Evolutionary conservation across 2,329 filamentous ascomycete genomes (phyloP).

Genomic region (Apiospora malaysiana): DNA sequence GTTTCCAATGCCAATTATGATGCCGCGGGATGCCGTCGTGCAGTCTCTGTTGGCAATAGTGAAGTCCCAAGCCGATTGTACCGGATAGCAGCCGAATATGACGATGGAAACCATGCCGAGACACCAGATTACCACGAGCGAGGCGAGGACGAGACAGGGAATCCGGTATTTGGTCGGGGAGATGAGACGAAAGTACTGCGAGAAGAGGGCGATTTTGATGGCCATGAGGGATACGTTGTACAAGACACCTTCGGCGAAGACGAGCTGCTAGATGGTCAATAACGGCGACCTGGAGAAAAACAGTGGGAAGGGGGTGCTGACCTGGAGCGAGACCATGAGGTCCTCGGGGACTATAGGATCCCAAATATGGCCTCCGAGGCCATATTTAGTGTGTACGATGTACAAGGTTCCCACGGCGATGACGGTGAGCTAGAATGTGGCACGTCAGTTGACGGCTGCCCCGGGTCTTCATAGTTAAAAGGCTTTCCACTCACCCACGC

Average conservation of each 20-base stretch:
- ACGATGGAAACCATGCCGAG: not conserved
- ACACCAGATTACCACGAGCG: not conserved
- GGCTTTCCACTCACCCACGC: conserved; percentile 6
- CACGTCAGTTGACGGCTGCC: not conserved
- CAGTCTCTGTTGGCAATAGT: not conserved
- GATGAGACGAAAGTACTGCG: conserved; percentile 41
- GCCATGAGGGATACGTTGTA: conserved; percentile 40
- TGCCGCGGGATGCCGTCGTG: not conserved
- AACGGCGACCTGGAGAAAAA: too few species aligned
- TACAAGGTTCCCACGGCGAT: not conserved
- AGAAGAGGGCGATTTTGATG: conserved; percentile 40
- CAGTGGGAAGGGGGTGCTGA: too few species aligned
- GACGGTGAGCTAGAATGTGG: conserved; percentile 1
- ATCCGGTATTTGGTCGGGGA: conserved; percentile 12
- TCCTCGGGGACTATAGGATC: not conserved
- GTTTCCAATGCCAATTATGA: conserved; percentile 16
- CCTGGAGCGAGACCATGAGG: not conserved
- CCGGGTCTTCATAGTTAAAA: not conserved
- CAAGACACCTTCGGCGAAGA: conserved; percentile 29
- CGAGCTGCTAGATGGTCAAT: not conserved
- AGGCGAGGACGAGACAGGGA: not conserved
- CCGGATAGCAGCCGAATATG: conserved; percentile 4
- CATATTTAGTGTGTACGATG: not conserved
- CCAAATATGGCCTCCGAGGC: conserved; percentile 2
- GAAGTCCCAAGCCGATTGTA: conserved; percentile 5